Percentiles rank a stretch among this genome's conserved stretches.
Conservation (phyloP, 345 rosid genomes). For the Erysimum cheiranthoides region DNA sequence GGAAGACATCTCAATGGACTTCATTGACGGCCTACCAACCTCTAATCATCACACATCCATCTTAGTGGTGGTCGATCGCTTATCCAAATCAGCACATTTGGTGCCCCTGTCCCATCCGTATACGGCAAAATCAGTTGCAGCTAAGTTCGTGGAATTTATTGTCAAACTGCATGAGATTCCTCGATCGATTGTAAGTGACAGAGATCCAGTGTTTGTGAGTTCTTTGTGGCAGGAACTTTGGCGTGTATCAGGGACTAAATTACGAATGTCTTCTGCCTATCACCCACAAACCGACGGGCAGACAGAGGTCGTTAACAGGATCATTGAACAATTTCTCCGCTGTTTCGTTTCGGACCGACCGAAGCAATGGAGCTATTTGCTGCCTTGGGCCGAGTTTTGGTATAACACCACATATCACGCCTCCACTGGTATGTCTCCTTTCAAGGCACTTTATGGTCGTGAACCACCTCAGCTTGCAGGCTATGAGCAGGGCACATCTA, state of each 20-base stretch:
- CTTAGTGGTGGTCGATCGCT: background rate
- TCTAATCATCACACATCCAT: background rate
- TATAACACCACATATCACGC: background rate
- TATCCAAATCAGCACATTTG: background rate
- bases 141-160: background rate
- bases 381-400: background rate
- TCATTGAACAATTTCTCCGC: background rate
- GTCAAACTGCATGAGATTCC: background rate
- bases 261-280: background rate
- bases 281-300: background rate
- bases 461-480: rapidly evolving
- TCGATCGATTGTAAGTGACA: background rate
- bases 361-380: background rate
- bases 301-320: background rate
- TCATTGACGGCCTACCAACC: too few species aligned
- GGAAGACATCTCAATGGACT: too few species aligned
- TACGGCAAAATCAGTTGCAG: background rate
- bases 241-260: rapidly evolving
- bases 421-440: background rate
- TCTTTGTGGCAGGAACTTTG: background rate
- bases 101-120: background rate
- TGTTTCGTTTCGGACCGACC: background rate
- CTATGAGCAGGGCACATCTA: background rate
- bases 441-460: background rate
- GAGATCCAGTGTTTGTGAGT: background rate